phyloP scores from a whole-genome alignment of 208 protist species.

The Paratrypanosoma confusum region DNA sequence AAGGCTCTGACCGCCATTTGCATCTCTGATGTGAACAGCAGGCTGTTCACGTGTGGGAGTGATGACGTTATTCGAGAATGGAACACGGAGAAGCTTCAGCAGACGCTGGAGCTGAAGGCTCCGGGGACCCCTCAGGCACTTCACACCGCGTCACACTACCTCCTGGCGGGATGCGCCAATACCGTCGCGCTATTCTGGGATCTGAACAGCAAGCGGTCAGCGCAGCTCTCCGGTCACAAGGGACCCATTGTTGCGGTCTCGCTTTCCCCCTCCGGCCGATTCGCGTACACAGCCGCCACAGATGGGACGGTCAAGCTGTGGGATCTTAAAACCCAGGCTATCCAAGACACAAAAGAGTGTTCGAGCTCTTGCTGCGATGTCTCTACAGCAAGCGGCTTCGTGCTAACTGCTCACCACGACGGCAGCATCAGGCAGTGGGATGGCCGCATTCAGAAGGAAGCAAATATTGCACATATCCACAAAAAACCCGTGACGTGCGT shows the following conservation, averaged over 20 bases:
- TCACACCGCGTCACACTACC: slow-evolving; percentile 33
- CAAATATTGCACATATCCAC: slow-evolving; percentile 27
- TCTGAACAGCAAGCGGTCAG: slow-evolving; percentile 25
- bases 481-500: slow-evolving; percentile 46
- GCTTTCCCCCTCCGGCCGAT: slow-evolving; percentile 35
- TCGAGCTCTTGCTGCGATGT: slow-evolving; percentile 56
- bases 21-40: slow-evolving; percentile 16
- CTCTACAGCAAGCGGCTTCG: slow-evolving; percentile 23
- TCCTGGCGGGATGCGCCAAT: slow-evolving; percentile 56
- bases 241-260: slow-evolving; percentile 56
- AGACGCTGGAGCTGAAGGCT: slow-evolving; percentile 13
- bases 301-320: slow-evolving; percentile 67
- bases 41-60: slow-evolving; percentile 29
- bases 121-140: slow-evolving; percentile 33
- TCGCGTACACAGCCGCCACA: slow-evolving; percentile 52
- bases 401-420: slow-evolving; percentile 66
- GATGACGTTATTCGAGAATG: slow-evolving; percentile 51
- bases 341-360: slow-evolving; percentile 40
- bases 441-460: slow-evolving; percentile 15
- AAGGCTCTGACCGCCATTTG: slow-evolving; percentile 28
- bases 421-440: slow-evolving; percentile 55
- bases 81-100: slow-evolving; percentile 13
- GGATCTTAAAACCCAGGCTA: slow-evolving; percentile 29
- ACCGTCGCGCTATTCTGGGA: slow-evolving; percentile 60
- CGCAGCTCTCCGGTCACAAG: slow-evolving; percentile 52